Evolutionary conservation across 2,329 filamentous ascomycete species (phyloP).

Genomic region (Aureobasidium vineae): DNA sequence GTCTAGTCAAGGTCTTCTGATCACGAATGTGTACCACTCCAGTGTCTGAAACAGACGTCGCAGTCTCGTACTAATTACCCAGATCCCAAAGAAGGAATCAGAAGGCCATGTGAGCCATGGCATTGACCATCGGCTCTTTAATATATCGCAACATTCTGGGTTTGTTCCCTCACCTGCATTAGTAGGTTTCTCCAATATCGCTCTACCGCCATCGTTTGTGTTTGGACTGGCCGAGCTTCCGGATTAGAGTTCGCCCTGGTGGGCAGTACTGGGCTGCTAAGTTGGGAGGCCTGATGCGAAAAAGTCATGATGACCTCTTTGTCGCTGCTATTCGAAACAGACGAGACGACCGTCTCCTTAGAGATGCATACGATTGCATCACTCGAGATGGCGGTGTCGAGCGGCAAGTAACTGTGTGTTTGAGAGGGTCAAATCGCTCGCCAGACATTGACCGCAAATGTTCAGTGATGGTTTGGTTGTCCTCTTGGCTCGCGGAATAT

Average conservation of each 20-base stretch:
- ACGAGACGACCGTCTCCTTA: constrained; percentile 7
- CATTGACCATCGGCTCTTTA: constrained; percentile 16
- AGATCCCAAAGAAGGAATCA: not conserved
- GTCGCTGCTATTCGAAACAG: not conserved
- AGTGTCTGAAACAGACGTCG: not conserved
- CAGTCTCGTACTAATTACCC: constrained; percentile 5
- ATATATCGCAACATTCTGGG: not conserved
- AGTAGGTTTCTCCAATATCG: not conserved
- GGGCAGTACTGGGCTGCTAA: not conserved
- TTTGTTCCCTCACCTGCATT: constrained; percentile 6
- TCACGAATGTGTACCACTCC: not conserved
- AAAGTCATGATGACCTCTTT: not conserved
- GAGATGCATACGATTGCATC: constrained; percentile 11
- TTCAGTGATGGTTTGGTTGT: not conserved
- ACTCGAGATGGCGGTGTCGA: not conserved
- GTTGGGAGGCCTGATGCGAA: constrained; percentile 4
- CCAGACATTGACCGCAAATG: not conserved
- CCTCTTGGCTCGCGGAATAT: not conserved
- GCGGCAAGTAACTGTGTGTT: not conserved
- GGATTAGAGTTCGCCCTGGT: not conserved
- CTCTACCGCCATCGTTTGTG: not conserved
- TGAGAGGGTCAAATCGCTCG: not conserved
- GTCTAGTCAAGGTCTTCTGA: not conserved
- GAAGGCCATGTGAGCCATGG: not conserved
- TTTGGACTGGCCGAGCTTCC: not conserved